Conservation (phyloP, 2,329 filamentous ascomycete genomes). For the Sporothrix luriei region DNA sequence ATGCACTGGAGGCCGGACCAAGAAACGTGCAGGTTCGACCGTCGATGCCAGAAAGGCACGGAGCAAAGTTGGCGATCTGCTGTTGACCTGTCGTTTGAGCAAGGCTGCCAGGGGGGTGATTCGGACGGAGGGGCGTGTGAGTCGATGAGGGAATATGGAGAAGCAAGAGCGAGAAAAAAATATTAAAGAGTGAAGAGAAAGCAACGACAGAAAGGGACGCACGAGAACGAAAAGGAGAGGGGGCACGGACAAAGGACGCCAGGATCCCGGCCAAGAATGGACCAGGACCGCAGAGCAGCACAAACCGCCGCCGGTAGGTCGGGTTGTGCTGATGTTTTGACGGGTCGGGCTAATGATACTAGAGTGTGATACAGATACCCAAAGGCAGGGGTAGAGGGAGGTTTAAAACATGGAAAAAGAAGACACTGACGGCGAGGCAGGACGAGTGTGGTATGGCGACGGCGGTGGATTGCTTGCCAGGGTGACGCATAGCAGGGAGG, state of each 20-base stretch:
- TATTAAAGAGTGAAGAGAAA: not conserved
- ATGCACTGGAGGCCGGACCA: not conserved
- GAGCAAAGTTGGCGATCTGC: not conserved
- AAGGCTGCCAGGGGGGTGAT: not conserved
- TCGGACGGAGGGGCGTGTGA: not conserved
- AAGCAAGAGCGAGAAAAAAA: not conserved
- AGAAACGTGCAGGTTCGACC: slow-evolving; percentile 1
- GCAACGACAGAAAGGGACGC: not conserved
- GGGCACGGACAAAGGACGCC: slow-evolving; percentile 30
- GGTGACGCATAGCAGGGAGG: slow-evolving; percentile 11
- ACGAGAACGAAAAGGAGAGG: slow-evolving; percentile 11
- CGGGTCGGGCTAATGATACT: slow-evolving; percentile 3
- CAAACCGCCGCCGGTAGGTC: slow-evolving; percentile 23
- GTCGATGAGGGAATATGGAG: not conserved
- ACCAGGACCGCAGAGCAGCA: slow-evolving; percentile 16
- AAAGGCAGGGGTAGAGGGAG: slow-evolving; percentile 8
- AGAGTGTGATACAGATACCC: slow-evolving; percentile 24
- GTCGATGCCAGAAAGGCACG: not conserved
- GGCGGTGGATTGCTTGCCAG: slow-evolving; percentile 22
- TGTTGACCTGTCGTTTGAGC: not conserved
- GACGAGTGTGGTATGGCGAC: not conserved
- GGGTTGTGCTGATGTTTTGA: slow-evolving; percentile 14
- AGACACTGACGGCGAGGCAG: too few species aligned
- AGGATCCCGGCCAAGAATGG: slow-evolving; percentile 9
- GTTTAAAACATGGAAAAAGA: slow-evolving; percentile 6